Evolutionary conservation across 805 yeast genomes (phyloP), one percentile per base, ranked within the genome.

Genomic region (Yarrowia deformans): DNA sequence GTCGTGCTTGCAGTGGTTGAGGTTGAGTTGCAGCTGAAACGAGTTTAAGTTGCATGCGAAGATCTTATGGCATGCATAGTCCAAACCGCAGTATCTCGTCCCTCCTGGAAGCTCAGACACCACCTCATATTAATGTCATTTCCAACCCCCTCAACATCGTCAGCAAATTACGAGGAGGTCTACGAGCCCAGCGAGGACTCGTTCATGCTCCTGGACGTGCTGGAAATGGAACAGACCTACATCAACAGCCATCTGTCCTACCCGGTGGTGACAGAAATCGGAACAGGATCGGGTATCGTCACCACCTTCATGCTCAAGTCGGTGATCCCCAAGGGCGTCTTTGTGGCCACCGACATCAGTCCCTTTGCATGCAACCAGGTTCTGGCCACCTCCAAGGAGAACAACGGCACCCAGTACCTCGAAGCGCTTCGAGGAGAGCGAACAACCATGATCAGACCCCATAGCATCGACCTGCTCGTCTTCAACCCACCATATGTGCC

Each of bases 401-500:
- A 78, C 55, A 75, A 70, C 46, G 73, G 74, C 7, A 48, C 74
- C 19, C 46, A 70, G 29, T 56, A 67, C 46, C 72, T 86, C 18
- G 90, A 87, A 46, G 72, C 82, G 0, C 69, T 89, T 1, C 90
- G 90, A 70, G 83, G 87, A 76, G 85, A 85, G 74, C 78, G 93
- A 39, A 84, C 90, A 0, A 73, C 83, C 10, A 81, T 86, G 2
- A 71, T 92, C 10, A 76, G 84, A 13, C 74, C 75, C 0, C 73
- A 82, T 1, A 64, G 79, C 5, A 83, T 93, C 1, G 98, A 95
- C 74, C 69, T 94, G 0, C 79, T 95, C 29, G 82, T 95, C 0
- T 95, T 95, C 79, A 95, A 95, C 75, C 99, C 99, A 0, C 99
- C 99, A 0, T 95, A 95, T 76, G 99, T 95, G 0, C 99, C 99